Conservation (phyloP, 495 filamentous ascomycete genomes). For the Thozetella sp. region DNA sequence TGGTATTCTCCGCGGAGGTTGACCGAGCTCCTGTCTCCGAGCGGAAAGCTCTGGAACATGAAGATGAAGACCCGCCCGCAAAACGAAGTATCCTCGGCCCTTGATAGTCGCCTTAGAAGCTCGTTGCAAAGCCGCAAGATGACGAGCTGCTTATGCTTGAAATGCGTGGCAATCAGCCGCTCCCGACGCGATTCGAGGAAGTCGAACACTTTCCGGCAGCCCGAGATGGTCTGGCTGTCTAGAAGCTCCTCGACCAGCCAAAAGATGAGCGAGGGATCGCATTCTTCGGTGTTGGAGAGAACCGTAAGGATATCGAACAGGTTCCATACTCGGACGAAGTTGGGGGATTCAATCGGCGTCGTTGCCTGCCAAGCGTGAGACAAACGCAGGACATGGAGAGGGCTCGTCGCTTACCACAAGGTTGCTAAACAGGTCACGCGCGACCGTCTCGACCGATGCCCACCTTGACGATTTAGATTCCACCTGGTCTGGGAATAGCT, state of each 20-base stretch:
- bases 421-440: conserved; percentile 74
- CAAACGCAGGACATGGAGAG: conserved; percentile 9
- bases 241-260: conserved; percentile 93
- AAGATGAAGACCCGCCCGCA: conserved; percentile 97
- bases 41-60: conserved; percentile 93
- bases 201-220: conserved; percentile 88
- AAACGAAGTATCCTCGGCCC: conserved; percentile 95
- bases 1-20: conserved; percentile 97
- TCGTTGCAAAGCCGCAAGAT: conserved; percentile 95
- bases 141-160: conserved; percentile 81
- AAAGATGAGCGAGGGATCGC: conserved; percentile 80
- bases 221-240: conserved; percentile 91
- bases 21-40: conserved; percentile 95
- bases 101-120: conserved; percentile 83
- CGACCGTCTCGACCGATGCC: conserved; percentile 77
- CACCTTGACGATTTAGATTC: conserved; percentile 33
- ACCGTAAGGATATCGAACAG: conserved; percentile 87
- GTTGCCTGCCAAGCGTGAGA: conserved; percentile 48
- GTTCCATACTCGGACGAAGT: conserved; percentile 86
- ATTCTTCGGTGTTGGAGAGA: conserved; percentile 82
- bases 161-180: conserved; percentile 80
- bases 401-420: conserved; percentile 60
- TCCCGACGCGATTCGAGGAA: conserved; percentile 92
- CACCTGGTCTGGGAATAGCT: conserved; percentile 22
- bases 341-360: conserved; percentile 70